A percentile compares a stretch with the other conserved stretches of the same genome.
Evolutionary conservation across 805 yeast species (phyloP).

Genomic region (Kodamaea sagamina): DNA sequence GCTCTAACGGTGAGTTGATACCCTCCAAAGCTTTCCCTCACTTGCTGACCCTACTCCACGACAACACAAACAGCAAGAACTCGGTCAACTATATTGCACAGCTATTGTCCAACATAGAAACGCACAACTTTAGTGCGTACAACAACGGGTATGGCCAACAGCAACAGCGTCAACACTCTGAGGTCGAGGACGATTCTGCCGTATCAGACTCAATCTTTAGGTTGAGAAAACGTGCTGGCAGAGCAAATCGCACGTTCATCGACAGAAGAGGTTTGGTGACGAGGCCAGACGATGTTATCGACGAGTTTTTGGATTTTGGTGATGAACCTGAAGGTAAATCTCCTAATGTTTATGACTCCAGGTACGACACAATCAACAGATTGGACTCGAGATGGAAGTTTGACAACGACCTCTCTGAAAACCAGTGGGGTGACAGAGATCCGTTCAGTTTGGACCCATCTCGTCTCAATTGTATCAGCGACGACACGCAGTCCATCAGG

Average conservation of each 20-base stretch:
- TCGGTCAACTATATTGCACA: constrained; percentile 40
- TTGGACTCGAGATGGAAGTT: constrained; percentile 66
- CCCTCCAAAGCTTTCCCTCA: constrained; percentile 51
- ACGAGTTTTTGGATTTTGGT: constrained; percentile 44
- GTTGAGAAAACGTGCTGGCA: constrained; percentile 73
- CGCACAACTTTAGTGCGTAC: constrained; percentile 41
- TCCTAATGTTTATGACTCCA: constrained; percentile 46
- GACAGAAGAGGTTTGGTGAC: constrained; percentile 66
- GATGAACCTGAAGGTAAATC: constrained; percentile 23
- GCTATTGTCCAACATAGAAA: constrained; percentile 40
- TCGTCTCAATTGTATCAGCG: constrained; percentile 74
- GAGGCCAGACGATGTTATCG: constrained; percentile 35
- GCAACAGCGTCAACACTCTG: constrained; percentile 19
- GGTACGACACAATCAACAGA: constrained; percentile 47
- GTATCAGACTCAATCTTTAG: constrained; percentile 56
- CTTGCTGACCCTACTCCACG: constrained; percentile 40
- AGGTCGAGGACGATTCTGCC: constrained; percentile 26
- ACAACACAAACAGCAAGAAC: constrained; percentile 26
- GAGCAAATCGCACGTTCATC: constrained; percentile 67
- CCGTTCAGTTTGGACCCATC: constrained; percentile 80
- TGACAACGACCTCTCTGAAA: constrained; percentile 56
- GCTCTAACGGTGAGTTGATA: constrained; percentile 51
- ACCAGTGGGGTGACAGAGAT: constrained; percentile 35
- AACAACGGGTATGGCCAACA: constrained; percentile 37
- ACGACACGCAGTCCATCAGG: constrained; percentile 84